Base-by-base conservation (phyloP, 352 stramenopile species). In the Globisporangium lucens region DNA sequence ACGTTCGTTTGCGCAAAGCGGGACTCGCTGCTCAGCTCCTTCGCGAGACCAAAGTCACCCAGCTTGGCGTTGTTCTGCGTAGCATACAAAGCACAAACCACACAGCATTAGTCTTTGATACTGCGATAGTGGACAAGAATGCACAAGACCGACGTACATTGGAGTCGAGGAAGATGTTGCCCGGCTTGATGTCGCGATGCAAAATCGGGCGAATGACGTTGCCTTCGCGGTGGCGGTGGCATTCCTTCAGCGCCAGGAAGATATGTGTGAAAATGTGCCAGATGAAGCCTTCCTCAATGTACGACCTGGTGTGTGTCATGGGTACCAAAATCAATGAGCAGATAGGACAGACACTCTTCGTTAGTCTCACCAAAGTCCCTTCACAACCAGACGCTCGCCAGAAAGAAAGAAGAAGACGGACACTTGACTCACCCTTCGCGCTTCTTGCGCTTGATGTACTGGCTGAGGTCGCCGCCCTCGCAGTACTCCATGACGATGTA, bases 401-500 rank as follows among this genome's bases (percentile, higher is more conserved):
- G 3, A 15, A 27, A 35, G 30, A 24, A 27, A 35, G 38, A 29
- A 41, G 12, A 29, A 47, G 20, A 35, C 5, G 27, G 10, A 24
- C 20, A 7, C 15, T 29, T 12, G 3, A 80, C 78, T 60, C 64
- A 94, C 85, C 87, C 89, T 69, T 96, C 89, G 60, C 89, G 87
- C 66, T 87, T 94, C 80, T 96, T 95, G 64, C 89, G 85, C 75
- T 94, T 96, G 74, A 97, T 96, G 75, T 94, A 93, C 73, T 94
- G 85, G 47, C 90, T 90, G 36, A 97, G 71, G 63, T 97, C 91
- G 56, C 91, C 91, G 41, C 91, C 91, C 63, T 96, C 87, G 71
- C 93, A 98, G 76, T 91, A 97, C 72, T 98, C 93, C 93, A 98
- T 98, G 65, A 98, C 85, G 60, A 98, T 98, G 79, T 98, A 97